Base-by-base conservation (phyloP, 768 basidiomycete genomes). In the Grammothele lineata region DNA sequence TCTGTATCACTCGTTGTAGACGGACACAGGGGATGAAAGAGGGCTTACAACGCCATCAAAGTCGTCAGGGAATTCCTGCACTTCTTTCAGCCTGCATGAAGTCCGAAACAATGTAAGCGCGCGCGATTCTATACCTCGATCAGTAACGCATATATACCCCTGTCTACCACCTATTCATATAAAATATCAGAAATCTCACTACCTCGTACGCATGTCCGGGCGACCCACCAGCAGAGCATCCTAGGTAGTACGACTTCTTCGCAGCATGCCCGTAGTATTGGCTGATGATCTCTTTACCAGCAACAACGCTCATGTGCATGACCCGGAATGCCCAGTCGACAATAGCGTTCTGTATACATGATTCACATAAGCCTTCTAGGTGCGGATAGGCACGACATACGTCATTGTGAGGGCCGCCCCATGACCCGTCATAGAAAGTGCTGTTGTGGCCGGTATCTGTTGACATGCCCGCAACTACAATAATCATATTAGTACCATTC, bases 211-310 rank as follows among this genome's bases (percentile, higher is more conserved):
- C n/a, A n/a, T n/a, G n/a, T n/a, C 15, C 21, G 18, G 39, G n/a
- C n/a, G n/a, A n/a, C n/a, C n/a, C n/a, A 50, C 63, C 65, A 2
- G 56, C 62, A 0, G 62, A 63, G 49, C 65, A 66, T 6, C 65
- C 63, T 9, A 60, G 26, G 37, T 55, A 66, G 41, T 66, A 66
- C n/a, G 59, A 55, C 47, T 60, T 63, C n/a, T 45, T 45, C 14
- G 49, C 47, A 5, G 46, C 24, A 4, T 24, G 21, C 19, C 50
- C 51, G 45, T 66, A 66, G 43, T 61, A 66, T 12, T 52, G 44
- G 15, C 57, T 35, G 11, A 62, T 52, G 23, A 66, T 45, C 39
- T 58, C 51, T 46, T 65, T 66, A 1, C 59, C 59, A 1, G 53
- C 42, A n/a, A 61, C 51, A 3, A 58, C 57, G 35, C 52, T 55